Percentiles rank a stretch among this genome's conserved stretches.
Conservation (phyloP, 352 stramenopile genomes). For the Phytopythium ostracodes region DNA sequence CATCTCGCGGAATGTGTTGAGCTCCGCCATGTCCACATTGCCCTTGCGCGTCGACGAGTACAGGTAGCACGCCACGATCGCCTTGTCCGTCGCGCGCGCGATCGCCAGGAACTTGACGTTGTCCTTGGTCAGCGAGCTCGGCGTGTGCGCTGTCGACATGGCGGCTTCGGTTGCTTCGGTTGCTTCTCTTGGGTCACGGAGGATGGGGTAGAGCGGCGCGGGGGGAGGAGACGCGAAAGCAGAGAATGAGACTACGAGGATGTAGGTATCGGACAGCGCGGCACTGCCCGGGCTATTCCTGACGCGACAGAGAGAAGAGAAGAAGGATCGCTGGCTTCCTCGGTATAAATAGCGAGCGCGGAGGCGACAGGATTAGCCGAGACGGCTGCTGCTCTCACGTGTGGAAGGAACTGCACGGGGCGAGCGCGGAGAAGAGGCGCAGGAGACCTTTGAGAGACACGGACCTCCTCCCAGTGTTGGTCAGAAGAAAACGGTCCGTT, state of each 20-base stretch:
- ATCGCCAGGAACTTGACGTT: slow-evolving; percentile 86
- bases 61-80: slow-evolving; percentile 74
- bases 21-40: slow-evolving; percentile 44
- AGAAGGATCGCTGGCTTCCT: background rate
- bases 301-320: background rate
- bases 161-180: slow-evolving; percentile 13
- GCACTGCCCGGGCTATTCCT: slow-evolving; percentile 4
- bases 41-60: slow-evolving; percentile 46
- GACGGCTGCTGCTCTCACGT: too few relatives aligned
- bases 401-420: too few relatives aligned
- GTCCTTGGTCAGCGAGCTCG: slow-evolving; percentile 56
- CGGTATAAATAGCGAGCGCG: too few relatives aligned
- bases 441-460: too few relatives aligned
- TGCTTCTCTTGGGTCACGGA: slow-evolving; percentile 14
- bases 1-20: slow-evolving; percentile 75
- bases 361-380: too few relatives aligned
- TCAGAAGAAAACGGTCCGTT: too few relatives aligned
- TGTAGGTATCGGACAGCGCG: background rate
- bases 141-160: slow-evolving; percentile 11
- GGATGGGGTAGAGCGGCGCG: background rate
- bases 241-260: slow-evolving; percentile 1
- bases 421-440: too few relatives aligned
- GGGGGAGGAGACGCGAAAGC: background rate
- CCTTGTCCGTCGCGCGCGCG: slow-evolving; percentile 75
- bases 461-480: too few relatives aligned